Percentiles rank a stretch among this genome's conserved stretches.
Evolutionary conservation across 441 rosid genomes (phyloP).

Genomic region (Gossypium aridum): DNA sequence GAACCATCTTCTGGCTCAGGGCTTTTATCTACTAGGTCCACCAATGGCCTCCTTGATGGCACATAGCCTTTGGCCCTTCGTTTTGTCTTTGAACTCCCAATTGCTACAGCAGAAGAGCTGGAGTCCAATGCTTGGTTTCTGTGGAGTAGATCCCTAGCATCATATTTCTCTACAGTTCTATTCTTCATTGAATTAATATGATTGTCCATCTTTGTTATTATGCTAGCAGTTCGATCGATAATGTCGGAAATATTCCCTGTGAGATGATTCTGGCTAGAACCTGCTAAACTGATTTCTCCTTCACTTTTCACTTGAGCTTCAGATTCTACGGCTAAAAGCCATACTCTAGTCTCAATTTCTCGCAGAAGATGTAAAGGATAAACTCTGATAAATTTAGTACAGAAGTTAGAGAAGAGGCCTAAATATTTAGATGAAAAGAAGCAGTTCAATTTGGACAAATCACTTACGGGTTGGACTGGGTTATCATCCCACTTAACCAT

Average conservation of each 20-base stretch:
- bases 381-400: slow-evolving; percentile 52
- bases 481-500: slow-evolving; percentile 95
- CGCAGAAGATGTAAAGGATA: slow-evolving; percentile 86
- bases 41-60: slow-evolving; percentile 51
- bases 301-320: slow-evolving; percentile 81
- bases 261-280: slow-evolving; percentile 36
- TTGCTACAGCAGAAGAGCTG: slow-evolving; percentile 33
- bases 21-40: slow-evolving; percentile 54
- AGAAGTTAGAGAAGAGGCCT: slow-evolving; percentile 26
- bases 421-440: not conserved
- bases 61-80: slow-evolving; percentile 74
- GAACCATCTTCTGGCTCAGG: slow-evolving; percentile 58
- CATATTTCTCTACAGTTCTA: slow-evolving; percentile 59
- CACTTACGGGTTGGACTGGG: slow-evolving; percentile 81
- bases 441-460: slow-evolving; percentile 17
- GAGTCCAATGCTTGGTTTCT: slow-evolving; percentile 59
- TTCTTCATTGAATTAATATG: slow-evolving; percentile 70
- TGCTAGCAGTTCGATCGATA: slow-evolving; percentile 77
- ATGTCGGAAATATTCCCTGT: slow-evolving; percentile 56
- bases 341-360: slow-evolving; percentile 96
- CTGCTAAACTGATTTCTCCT: slow-evolving; percentile 44
- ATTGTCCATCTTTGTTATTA: slow-evolving; percentile 89
- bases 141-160: slow-evolving; percentile 44
- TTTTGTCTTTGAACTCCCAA: slow-evolving; percentile 59
- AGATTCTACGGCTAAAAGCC: slow-evolving; percentile 98